Evolutionary conservation across 768 basidiomycete species (phyloP).

Genomic region (Chiua virens): DNA sequence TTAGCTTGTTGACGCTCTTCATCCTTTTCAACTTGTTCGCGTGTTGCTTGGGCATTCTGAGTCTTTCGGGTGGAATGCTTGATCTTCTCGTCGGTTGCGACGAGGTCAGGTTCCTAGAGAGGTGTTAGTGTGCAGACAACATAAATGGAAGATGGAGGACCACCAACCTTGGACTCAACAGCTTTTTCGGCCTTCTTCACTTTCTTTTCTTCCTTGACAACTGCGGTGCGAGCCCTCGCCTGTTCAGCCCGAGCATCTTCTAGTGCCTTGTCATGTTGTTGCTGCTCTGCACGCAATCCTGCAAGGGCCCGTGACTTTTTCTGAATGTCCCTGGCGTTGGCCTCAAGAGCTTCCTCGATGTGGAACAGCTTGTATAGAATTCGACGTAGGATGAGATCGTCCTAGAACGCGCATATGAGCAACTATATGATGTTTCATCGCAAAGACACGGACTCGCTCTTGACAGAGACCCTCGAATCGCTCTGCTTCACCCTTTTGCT

Average conservation of each 20-base stretch:
- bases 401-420: slow-evolving; percentile 43
- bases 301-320: slow-evolving; percentile 71
- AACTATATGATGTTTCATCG: not conserved
- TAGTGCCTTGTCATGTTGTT: slow-evolving; percentile 65
- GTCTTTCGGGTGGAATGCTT: slow-evolving; percentile 80
- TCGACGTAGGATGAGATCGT: slow-evolving; percentile 78
- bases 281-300: slow-evolving; percentile 68
- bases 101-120: slow-evolving; percentile 79
- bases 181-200: slow-evolving; percentile 92
- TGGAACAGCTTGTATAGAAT: slow-evolving; percentile 88
- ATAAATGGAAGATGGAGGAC: not conserved
- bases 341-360: slow-evolving; percentile 80
- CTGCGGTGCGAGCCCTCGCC: slow-evolving; percentile 69
- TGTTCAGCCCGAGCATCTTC: slow-evolving; percentile 77
- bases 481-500: slow-evolving; percentile 92
- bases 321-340: slow-evolving; percentile 67
- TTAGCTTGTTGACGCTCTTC: slow-evolving; percentile 50
- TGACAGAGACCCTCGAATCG: slow-evolving; percentile 77
- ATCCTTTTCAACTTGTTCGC: slow-evolving; percentile 65
- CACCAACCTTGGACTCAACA: slow-evolving; percentile 73
- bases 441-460: slow-evolving; percentile 55
- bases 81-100: slow-evolving; percentile 84
- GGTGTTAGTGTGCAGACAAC: not conserved
- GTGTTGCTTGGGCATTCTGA: slow-evolving; percentile 63
- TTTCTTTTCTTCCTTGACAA: slow-evolving; percentile 81